Evolutionary conservation across 2,329 filamentous ascomycete genomes (phyloP), one percentile per base, ranked within the genome.

Genomic region (Colletotrichum plurivorum): DNA sequence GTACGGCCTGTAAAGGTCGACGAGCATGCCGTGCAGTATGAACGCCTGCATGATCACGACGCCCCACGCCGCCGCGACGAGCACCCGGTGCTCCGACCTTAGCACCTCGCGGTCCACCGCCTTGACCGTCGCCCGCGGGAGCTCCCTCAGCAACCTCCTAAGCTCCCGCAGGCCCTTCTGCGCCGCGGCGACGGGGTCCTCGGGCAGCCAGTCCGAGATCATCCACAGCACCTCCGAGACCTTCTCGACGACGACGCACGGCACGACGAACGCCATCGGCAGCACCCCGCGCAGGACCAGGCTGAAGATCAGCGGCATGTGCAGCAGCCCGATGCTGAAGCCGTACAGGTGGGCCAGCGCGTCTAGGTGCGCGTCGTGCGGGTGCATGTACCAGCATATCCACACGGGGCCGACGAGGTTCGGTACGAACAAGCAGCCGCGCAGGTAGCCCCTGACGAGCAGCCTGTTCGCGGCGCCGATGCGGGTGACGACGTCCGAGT

Each of bases 21-120:
- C 16, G 0, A 61, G 67, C 41, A 71, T 72, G 10, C 64, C 66
- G 63, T 73, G 75, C 20, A 76, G 62, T 7, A 70, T 63, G 48
- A 74, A 66, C n/a, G 48, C 43, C 36, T 72, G 71, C 2, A 71
- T 73, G 22, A 56, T 54, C 9, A 68, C 63, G 13, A 71, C 71
- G 1, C 48, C 60, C 52, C 70, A 72, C 54, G 72, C 18, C 25
- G 9, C 56, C 9, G 57, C 25, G 5, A 16, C 16, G 10, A 61
- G 16, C 18, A 66, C 51, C 10, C 18, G 20, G 15, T 43, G 25
- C 51, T 69, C 67, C 2, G 67, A 25, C 9, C 62, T 2, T 2
- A 69, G 49, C 0, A 67, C 12, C 7, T 18, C n/a, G 18, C 67
- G 49, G 22, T 69, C 62, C 18, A 69, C 12, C 8, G 22, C 8